phyloP scores from a whole-genome alignment of 2,329 filamentous ascomycete species.

The Penicillium capsulatum region DNA sequence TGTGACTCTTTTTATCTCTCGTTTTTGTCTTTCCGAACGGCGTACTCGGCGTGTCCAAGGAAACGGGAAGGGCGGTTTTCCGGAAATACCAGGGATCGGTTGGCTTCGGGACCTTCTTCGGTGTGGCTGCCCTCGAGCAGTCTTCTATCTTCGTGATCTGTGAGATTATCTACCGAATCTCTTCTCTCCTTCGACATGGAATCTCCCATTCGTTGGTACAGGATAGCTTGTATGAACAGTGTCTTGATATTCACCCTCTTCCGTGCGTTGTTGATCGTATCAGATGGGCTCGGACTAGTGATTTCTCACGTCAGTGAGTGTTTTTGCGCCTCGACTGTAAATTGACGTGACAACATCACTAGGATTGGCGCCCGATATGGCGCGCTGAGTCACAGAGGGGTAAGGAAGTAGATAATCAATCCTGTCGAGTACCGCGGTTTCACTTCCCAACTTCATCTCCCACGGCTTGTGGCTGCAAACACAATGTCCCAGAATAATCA shows the following conservation, averaged over 20 bases:
- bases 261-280: too few species aligned
- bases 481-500: too few species aligned
- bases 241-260: conserved; percentile 7
- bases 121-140: conserved; percentile 4
- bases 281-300: too few species aligned
- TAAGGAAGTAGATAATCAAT: too few species aligned
- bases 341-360: background rate
- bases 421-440: too few species aligned
- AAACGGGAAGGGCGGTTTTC: conserved; percentile 12
- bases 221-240: conserved; percentile 25
- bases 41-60: conserved; percentile 16
- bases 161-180: conserved; percentile 15
- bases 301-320: too few species aligned
- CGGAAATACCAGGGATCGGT: conserved; percentile 21
- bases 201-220: conserved; percentile 7
- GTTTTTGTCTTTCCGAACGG: conserved; percentile 11
- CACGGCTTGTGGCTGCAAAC: too few species aligned
- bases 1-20: conserved; percentile 13
- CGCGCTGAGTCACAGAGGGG: too few species aligned
- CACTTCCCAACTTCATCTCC: too few species aligned
- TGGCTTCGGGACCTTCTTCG: conserved; percentile 6
- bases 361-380: too few species aligned
- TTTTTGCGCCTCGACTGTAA: background rate
- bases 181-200: conserved; percentile 16
- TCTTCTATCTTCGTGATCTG: conserved; percentile 18